Evolutionary conservation across 441 rosid species (phyloP).

Genomic region (Isatis lusitanica): DNA sequence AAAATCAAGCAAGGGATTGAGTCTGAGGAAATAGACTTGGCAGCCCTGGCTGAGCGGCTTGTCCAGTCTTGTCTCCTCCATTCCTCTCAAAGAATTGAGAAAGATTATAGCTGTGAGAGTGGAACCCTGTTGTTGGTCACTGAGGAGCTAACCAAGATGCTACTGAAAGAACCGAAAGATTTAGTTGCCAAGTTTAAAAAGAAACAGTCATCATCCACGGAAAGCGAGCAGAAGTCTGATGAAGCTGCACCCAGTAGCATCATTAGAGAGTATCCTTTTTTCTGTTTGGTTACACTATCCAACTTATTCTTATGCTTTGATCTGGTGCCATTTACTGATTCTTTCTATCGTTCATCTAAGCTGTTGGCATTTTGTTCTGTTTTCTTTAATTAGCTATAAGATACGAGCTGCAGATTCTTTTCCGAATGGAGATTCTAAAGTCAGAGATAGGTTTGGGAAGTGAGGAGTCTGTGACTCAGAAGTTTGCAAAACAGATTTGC

Average conservation of each 20-base stretch:
- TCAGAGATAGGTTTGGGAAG: slow-evolving; percentile 56
- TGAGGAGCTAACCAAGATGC: slow-evolving; percentile 53
- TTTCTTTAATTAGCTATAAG: slow-evolving; percentile 67
- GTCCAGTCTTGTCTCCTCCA: slow-evolving; percentile 64
- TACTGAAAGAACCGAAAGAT: slow-evolving; percentile 78
- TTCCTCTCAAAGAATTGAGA: slow-evolving; percentile 56
- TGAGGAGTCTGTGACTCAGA: slow-evolving; percentile 56
- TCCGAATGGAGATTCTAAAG: slow-evolving; percentile 89
- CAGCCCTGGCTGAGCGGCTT: slow-evolving; percentile 75
- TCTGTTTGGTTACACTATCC: slow-evolving; percentile 2
- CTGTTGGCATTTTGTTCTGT: slow-evolving; percentile 7
- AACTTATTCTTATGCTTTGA: slow-evolving; percentile 18
- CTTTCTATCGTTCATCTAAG: background rate
- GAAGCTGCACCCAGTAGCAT: slow-evolving; percentile 43
- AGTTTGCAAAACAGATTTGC: slow-evolving; percentile 82
- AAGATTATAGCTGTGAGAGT: slow-evolving; percentile 40
- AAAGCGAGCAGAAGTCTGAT: slow-evolving; percentile 36
- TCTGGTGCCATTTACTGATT: background rate
- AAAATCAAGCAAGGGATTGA: slow-evolving; percentile 79
- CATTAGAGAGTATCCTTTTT: slow-evolving; percentile 82
- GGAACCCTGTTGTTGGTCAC: slow-evolving; percentile 41
- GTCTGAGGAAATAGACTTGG: slow-evolving; percentile 72
- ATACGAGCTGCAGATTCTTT: slow-evolving; percentile 85
- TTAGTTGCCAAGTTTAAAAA: slow-evolving; percentile 49
- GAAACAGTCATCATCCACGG: slow-evolving; percentile 37